Conservation (phyloP, 164 flowering plant genomes). For the Liriodendron chinense region DNA sequence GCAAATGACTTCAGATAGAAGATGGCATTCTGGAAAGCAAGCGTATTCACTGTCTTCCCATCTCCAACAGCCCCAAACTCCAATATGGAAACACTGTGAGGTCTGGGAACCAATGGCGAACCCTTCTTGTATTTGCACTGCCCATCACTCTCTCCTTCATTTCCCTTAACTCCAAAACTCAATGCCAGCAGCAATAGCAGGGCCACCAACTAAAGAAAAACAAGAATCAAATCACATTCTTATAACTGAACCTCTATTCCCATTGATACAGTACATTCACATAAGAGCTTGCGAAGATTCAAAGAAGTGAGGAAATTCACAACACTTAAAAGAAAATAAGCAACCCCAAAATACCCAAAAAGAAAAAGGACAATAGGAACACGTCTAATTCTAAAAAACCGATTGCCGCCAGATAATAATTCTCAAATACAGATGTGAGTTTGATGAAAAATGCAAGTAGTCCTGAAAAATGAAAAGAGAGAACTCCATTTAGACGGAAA, state of each 20-base stretch:
- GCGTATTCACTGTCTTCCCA: constrained; percentile 80
- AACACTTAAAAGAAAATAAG: no score
- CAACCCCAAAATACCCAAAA: neutral
- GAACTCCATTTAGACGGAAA: no score
- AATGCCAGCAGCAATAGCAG: constrained; percentile 55
- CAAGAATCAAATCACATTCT: constrained; percentile 2
- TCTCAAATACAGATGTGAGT: neutral
- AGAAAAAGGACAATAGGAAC: neutral
- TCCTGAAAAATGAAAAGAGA: no score
- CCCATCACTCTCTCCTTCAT: constrained; percentile 33
- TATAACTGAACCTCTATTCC: neutral
- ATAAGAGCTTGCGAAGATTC: neutral
- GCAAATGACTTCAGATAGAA: constrained; percentile 88
- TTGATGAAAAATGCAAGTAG: no score
- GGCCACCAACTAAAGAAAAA: constrained; percentile 38
- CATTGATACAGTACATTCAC: neutral
- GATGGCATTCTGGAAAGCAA: constrained; percentile 91
- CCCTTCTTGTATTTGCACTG: constrained; percentile 41
- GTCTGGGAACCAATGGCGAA: constrained; percentile 55
- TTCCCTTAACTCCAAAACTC: constrained; percentile 24
- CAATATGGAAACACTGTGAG: constrained; percentile 84
- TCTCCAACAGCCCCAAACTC: constrained; percentile 99
- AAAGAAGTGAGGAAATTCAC: neutral
- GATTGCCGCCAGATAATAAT: neutral
- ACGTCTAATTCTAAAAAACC: neutral